Percentiles rank a stretch among this genome's conserved stretches.
These are phyloP conservation scores for Cryptococcus neoformans DNA, from an alignment of 1,284 basidiomycete species.

Conservation along the genomic window DNA sequence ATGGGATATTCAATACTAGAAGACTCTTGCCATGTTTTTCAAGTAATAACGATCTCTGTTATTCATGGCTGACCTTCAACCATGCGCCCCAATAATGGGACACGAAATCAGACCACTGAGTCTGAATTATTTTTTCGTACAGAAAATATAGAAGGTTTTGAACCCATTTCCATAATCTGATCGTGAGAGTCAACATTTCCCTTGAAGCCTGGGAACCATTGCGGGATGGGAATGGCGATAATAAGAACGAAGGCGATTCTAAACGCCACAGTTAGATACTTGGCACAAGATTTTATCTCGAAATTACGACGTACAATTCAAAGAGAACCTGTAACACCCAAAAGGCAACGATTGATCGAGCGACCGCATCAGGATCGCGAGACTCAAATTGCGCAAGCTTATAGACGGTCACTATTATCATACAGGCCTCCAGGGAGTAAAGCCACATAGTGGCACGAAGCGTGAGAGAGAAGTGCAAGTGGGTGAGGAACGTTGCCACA, in stretches of 20 bases:
- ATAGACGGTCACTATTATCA: slow-evolving; percentile 14
- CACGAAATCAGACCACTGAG: too few species aligned
- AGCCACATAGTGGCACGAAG: slow-evolving; percentile 8
- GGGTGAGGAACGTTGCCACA: slow-evolving; percentile 12
- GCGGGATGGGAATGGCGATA: slow-evolving; percentile 12
- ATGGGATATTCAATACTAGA: too few species aligned
- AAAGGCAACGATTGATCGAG: slow-evolving; percentile 17
- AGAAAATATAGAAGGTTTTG: too few species aligned
- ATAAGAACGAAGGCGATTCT: slow-evolving; percentile 14
- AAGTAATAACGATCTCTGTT: too few species aligned
- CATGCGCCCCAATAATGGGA: too few species aligned
- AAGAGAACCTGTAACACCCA: slow-evolving; percentile 26
- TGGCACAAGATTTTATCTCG: not conserved
- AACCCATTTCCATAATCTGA: too few species aligned
- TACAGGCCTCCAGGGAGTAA: not conserved
- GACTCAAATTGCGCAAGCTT: slow-evolving; percentile 7
- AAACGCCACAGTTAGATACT: not conserved
- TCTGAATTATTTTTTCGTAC: too few species aligned
- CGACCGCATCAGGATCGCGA: slow-evolving; percentile 2
- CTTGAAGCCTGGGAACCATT: slow-evolving; percentile 12
- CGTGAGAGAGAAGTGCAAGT: slow-evolving; percentile 11
- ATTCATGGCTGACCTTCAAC: too few species aligned
- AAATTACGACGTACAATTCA: slow-evolving; percentile 15
- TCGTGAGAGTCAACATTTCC: not conserved
- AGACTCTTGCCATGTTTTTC: too few species aligned